Percentiles rank a stretch among this genome's conserved stretches.
Evolutionary conservation across 2,329 filamentous ascomycete genomes (phyloP).

Genomic region (Ascochyta koolunga): DNA sequence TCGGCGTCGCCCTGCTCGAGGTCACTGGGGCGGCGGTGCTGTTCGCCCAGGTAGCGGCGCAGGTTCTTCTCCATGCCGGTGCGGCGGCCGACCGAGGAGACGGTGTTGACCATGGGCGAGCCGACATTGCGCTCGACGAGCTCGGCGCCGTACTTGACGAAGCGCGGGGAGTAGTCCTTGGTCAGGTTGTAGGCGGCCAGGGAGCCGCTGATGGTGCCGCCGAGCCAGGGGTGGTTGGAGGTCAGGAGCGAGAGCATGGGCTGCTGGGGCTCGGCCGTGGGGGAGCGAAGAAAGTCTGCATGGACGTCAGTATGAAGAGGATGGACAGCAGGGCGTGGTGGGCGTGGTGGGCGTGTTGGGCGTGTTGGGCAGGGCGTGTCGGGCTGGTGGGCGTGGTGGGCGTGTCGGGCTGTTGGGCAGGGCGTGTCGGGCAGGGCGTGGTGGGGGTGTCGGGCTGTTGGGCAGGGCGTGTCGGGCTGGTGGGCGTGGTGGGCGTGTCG

Average conservation of each 20-base stretch:
- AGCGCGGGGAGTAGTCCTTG: slow-evolving; percentile 88
- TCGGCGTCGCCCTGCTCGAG: slow-evolving; percentile 52
- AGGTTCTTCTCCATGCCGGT: slow-evolving; percentile 89
- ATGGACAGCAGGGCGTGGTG: slow-evolving; percentile 1
- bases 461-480: too few species aligned
- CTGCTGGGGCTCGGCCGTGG: slow-evolving; percentile 65
- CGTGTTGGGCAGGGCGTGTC: too few species aligned
- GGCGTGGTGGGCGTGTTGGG: background rate
- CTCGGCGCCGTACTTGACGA: slow-evolving; percentile 85
- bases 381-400: background rate
- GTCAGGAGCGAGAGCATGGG: slow-evolving; percentile 86
- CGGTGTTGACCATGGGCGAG: slow-evolving; percentile 81
- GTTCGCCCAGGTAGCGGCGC: slow-evolving; percentile 76
- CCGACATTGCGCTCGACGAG: slow-evolving; percentile 87
- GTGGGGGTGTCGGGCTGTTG: too few species aligned
- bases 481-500: background rate
- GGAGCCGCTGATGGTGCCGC: slow-evolving; percentile 82
- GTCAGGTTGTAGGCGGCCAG: slow-evolving; percentile 84
- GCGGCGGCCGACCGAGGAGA: slow-evolving; percentile 79
- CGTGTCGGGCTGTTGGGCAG: too few species aligned
- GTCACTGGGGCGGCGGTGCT: slow-evolving; percentile 59
- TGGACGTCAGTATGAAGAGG: too few species aligned
- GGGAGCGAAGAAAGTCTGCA: slow-evolving; percentile 53
- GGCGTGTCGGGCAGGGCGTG: background rate
- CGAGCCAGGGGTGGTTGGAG: slow-evolving; percentile 84